Percentiles rank a stretch among this genome's conserved stretches.
These are phyloP conservation scores for Debaryomyces tyrocola DNA, from an alignment of 805 yeast genomes.

Conservation along the genomic window DNA sequence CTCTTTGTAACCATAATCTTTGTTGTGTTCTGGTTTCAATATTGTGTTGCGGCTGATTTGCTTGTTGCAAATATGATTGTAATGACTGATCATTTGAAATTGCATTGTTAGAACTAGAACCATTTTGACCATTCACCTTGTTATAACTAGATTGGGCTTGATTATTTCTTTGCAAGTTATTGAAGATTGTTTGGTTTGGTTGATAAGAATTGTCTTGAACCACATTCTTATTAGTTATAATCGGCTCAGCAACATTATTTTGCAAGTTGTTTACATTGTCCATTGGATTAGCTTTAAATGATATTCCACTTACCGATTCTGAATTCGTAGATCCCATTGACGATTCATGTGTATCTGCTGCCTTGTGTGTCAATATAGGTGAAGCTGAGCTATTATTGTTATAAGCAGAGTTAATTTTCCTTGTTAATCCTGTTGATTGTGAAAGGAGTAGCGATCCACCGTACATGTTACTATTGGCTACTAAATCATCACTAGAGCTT, in stretches of 20 bases:
- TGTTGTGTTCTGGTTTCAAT: constrained; percentile 77
- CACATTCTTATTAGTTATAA: constrained; percentile 30
- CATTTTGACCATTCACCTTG: neutral
- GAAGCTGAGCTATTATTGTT: neutral
- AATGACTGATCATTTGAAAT: constrained; percentile 15
- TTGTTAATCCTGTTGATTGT: constrained; percentile 43
- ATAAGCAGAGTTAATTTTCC: constrained; percentile 21
- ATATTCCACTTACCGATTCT: constrained; percentile 29
- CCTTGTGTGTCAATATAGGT: neutral
- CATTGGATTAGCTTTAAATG: constrained; percentile 31
- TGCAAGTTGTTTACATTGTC: constrained; percentile 9
- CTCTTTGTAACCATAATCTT: constrained; percentile 80
- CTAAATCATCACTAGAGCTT: constrained; percentile 28
- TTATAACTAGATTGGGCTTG: constrained; percentile 7
- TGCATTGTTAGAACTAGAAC: neutral
- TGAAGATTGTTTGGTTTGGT: constrained; percentile 42
- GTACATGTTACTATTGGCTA: constrained; percentile 29
- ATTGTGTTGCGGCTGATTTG: constrained; percentile 5
- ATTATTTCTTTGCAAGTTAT: constrained; percentile 40
- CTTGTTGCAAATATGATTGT: constrained; percentile 4
- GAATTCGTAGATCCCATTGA: constrained; percentile 9
- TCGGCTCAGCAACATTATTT: constrained; percentile 27
- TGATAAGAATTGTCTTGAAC: constrained; percentile 40
- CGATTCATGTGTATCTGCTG: neutral
- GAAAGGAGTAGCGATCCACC: constrained; percentile 44